Conservation (phyloP, 192 early-diverging fungal genomes). For the Coemansia sp. region DNA sequence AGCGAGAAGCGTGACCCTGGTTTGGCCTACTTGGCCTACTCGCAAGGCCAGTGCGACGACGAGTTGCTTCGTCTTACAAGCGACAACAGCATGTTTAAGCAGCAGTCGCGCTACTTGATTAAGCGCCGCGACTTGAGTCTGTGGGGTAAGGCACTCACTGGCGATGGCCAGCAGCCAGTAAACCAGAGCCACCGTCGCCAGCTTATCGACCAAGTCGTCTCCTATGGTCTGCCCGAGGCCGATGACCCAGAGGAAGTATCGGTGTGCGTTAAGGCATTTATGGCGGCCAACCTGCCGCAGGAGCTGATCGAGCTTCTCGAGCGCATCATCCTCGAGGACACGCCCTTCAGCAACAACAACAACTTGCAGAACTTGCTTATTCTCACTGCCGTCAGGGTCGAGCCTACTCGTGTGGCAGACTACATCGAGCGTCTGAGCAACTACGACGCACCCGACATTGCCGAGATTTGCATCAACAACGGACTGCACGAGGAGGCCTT, state of each 20-base stretch:
- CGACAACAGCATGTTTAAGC: constrained; percentile 99
- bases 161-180: constrained; percentile 67
- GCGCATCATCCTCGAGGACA: constrained; percentile 92
- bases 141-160: constrained; percentile 79
- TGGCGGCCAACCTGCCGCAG: constrained; percentile 94
- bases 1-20: constrained; percentile 99
- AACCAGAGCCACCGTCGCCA: constrained; percentile 73
- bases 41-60: constrained; percentile 91
- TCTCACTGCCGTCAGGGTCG: constrained; percentile 95
- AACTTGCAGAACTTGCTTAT: constrained; percentile 98
- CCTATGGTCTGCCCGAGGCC: constrained; percentile 89
- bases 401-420: constrained; percentile 90
- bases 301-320: constrained; percentile 98
- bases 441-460: constrained; percentile 98
- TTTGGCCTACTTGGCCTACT: constrained; percentile 92
- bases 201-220: constrained; percentile 93
- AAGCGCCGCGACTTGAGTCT: constrained; percentile 79
- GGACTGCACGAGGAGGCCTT: constrained; percentile 96
- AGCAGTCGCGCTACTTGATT: constrained; percentile 96
- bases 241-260: constrained; percentile 98
- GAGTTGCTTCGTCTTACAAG: constrained; percentile 96
- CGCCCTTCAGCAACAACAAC: constrained; percentile 92
- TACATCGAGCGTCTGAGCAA: constrained; percentile 94
- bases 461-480: constrained; percentile 88
- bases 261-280: constrained; percentile 96